These are phyloP conservation scores for Talaromyces sp. DNA, from an alignment of 2,329 filamentous ascomycete genomes.

Conservation along the genomic window DNA sequence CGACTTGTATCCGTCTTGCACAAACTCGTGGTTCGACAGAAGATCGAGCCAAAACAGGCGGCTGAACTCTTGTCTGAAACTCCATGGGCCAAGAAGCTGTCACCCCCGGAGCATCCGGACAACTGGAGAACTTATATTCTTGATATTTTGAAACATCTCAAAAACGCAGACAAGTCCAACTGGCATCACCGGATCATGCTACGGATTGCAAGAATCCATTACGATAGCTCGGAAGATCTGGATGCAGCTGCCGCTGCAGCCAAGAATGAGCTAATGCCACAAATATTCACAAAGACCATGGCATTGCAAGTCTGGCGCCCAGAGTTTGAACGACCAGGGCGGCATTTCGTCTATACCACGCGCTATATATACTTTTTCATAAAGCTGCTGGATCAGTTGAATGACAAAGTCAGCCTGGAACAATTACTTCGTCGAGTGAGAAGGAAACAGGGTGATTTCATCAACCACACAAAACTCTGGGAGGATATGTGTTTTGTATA, in stretches of 20 bases:
- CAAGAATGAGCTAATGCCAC: conserved; percentile 72
- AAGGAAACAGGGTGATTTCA: conserved; percentile 72
- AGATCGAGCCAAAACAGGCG: conserved; percentile 43
- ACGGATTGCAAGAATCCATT: conserved; percentile 63
- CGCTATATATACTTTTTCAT: conserved; percentile 82
- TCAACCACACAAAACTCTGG: conserved; percentile 60
- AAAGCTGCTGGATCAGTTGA: conserved; percentile 65
- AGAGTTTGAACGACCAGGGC: conserved; percentile 74
- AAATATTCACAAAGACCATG: conserved; percentile 93
- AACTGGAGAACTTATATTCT: conserved; percentile 59
- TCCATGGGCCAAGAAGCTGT: conserved; percentile 51
- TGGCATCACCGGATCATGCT: conserved; percentile 93
- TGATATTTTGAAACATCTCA: conserved; percentile 53
- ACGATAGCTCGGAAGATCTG: conserved; percentile 50
- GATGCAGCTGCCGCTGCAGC: conserved; percentile 52
- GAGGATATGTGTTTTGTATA: conserved; percentile 56
- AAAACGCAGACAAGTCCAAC: conserved; percentile 77
- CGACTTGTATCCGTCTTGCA: conserved; percentile 78
- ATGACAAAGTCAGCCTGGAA: conserved; percentile 72
- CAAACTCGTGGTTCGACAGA: conserved; percentile 57
- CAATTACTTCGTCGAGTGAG: conserved; percentile 72
- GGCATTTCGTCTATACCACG: conserved; percentile 88
- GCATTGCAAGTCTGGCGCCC: conserved; percentile 93
- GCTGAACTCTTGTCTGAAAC: conserved; percentile 49
- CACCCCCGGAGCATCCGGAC: conserved; percentile 44